Conservation (phyloP, 106 monocot genomes). For the Agapanthus africanus region DNA sequence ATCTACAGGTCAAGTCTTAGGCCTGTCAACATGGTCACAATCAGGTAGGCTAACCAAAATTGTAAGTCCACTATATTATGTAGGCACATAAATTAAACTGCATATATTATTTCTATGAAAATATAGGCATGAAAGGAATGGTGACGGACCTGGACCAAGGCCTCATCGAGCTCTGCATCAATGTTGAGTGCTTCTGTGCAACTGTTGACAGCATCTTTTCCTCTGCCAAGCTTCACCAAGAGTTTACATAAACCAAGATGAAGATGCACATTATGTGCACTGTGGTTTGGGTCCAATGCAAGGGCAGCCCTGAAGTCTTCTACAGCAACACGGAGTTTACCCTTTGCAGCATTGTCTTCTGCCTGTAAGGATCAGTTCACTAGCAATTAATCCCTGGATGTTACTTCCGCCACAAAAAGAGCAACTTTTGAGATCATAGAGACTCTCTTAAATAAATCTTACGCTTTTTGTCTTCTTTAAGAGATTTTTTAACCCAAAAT, state of each 20-base stretch:
- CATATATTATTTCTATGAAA: not conserved
- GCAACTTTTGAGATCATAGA: not conserved
- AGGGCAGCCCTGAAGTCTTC: constrained; percentile 89
- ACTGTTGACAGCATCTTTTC: constrained; percentile 80
- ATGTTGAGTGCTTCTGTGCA: constrained; percentile 82
- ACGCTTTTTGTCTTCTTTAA: constrained; percentile 89
- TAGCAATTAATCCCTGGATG: constrained; percentile 6
- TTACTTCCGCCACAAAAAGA: not conserved
- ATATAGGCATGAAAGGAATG: not conserved
- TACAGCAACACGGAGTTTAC: constrained; percentile 74
- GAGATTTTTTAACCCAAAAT: constrained; percentile 96
- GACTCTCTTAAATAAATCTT: constrained; percentile 10
- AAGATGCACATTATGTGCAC: constrained; percentile 81
- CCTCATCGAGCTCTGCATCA: constrained; percentile 87
- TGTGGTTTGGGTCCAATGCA: constrained; percentile 66
- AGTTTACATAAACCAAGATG: constrained; percentile 83
- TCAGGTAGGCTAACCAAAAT: not conserved
- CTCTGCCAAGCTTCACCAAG: constrained; percentile 90
- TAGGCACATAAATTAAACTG: not conserved
- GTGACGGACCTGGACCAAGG: constrained; percentile 58
- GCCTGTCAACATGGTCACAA: not conserved
- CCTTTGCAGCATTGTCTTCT: constrained; percentile 87
- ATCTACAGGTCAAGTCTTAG: not conserved
- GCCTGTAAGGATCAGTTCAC: constrained; percentile 39
- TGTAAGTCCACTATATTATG: not conserved